Evolutionary conservation across 2,329 filamentous ascomycete species (phyloP).

Genomic region (Davidsoniella australis): DNA sequence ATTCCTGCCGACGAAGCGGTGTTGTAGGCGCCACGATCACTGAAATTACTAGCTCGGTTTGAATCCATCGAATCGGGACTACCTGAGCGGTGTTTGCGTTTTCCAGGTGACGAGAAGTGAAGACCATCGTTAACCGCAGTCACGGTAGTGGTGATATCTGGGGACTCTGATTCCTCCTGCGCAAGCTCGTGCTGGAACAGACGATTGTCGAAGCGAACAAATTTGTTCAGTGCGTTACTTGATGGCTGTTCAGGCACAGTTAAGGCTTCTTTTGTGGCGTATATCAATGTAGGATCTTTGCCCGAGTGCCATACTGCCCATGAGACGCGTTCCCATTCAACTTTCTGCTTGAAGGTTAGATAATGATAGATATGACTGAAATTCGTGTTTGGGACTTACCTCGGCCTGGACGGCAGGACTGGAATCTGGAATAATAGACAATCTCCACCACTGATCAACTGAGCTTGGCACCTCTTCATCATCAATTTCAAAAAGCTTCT

Average conservation of each 20-base stretch:
- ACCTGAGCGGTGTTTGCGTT: constrained; percentile 28
- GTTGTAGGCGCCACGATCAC: constrained; percentile 9
- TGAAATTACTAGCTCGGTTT: constrained; percentile 18
- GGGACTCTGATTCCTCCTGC: constrained; percentile 15
- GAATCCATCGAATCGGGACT: constrained; percentile 29
- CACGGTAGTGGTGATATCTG: background rate
- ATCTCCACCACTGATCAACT: constrained; percentile 39
- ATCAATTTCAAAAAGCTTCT: constrained; percentile 26
- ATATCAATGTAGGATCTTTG: constrained; percentile 31
- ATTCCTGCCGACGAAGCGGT: background rate
- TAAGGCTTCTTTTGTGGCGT: constrained; percentile 35
- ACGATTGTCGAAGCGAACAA: constrained; percentile 34
- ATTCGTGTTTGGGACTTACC: constrained; percentile 21
- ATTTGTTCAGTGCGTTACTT: constrained; percentile 25
- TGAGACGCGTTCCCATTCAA: constrained; percentile 28
- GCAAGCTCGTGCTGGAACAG: constrained; percentile 33
- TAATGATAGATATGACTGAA: background rate
- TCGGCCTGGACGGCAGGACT: constrained; percentile 29
- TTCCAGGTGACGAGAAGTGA: constrained; percentile 22
- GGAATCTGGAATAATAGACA: constrained; percentile 26
- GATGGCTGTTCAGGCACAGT: constrained; percentile 21
- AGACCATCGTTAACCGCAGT: background rate
- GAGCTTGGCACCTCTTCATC: constrained; percentile 16
- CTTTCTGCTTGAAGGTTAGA: constrained; percentile 24
- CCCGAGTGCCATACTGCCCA: constrained; percentile 28